Conservation (phyloP, 2,329 filamentous ascomycete genomes). For the Tolypocladium ophioglossoides region DNA sequence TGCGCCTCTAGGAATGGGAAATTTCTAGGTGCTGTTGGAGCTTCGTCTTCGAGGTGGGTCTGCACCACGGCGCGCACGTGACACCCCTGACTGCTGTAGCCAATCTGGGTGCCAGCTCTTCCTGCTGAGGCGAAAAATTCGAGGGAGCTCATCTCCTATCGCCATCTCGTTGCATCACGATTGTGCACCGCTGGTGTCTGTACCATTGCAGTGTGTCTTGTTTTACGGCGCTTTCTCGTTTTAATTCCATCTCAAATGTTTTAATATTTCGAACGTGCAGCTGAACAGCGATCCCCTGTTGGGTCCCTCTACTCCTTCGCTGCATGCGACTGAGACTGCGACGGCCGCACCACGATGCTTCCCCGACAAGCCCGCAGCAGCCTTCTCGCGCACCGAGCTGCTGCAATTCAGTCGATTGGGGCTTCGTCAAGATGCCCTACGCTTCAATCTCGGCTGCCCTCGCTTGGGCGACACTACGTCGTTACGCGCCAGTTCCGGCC, state of each 20-base stretch:
- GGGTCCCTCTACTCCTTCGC: constrained; percentile 1
- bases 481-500: constrained; percentile 18
- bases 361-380: constrained; percentile 21
- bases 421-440: constrained; percentile 7
- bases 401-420: constrained; percentile 8
- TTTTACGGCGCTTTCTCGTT: neutral
- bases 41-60: neutral
- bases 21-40: neutral
- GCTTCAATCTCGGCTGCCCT: constrained; percentile 6
- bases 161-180: neutral
- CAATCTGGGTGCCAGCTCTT: neutral
- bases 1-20: neutral
- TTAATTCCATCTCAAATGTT: constrained; percentile 10
- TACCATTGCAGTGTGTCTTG: neutral
- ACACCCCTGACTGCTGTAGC: constrained; percentile 1
- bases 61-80: constrained; percentile 3
- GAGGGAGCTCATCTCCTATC: constrained; percentile 8
- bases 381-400: constrained; percentile 12
- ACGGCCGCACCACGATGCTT: constrained; percentile 19
- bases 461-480: constrained; percentile 13
- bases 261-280: constrained; percentile 6
- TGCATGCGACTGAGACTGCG: neutral
- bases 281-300: neutral
- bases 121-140: constrained; percentile 16
- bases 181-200: constrained; percentile 2